These are phyloP conservation scores for Telfairia occidentalis DNA, from an alignment of 331 rosid species.

Conservation along the genomic window DNA sequence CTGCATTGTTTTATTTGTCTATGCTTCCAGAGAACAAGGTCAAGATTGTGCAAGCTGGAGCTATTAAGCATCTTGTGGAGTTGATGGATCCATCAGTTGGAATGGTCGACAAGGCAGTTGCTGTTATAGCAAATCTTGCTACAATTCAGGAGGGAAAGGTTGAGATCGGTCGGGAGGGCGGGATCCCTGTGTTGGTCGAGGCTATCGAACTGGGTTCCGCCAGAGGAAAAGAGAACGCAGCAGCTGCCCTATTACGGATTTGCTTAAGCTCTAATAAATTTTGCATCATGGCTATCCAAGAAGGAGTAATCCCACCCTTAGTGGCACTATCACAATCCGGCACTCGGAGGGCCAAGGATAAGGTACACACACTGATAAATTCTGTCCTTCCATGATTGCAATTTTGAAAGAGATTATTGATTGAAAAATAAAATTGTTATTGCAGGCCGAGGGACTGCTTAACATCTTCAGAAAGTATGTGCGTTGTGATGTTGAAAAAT, in stretches of 20 bases:
- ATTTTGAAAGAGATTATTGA: background rate
- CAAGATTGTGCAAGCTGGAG: constrained; percentile 88
- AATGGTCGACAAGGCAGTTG: constrained; percentile 96
- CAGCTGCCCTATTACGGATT: constrained; percentile 83
- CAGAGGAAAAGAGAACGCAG: constrained; percentile 95
- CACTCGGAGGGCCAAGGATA: constrained; percentile 92
- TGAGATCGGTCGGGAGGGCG: constrained; percentile 65
- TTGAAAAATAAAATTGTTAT: constrained; percentile 12
- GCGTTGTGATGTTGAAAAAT: constrained; percentile 68
- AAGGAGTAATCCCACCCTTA: constrained; percentile 91
- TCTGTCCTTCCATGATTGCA: background rate
- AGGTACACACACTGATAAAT: constrained; percentile 28
- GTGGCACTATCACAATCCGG: constrained; percentile 86
- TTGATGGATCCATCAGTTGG: constrained; percentile 99
- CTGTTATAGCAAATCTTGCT: constrained; percentile 88
- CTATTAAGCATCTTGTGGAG: constrained; percentile 89
- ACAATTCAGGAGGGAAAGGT: constrained; percentile 76
- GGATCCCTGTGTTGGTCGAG: constrained; percentile 85
- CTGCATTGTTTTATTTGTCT: constrained; percentile 92
- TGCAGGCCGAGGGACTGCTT: constrained; percentile 82
- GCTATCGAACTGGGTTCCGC: constrained; percentile 96
- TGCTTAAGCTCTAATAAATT: constrained; percentile 42
- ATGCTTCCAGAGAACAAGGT: constrained; percentile 73
- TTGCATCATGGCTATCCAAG: constrained; percentile 64
- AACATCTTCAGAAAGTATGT: constrained; percentile 61